Evolutionary conservation across 306 rosid species (phyloP), one percentile per base, ranked within the genome.

Genomic region (Citrullus colocynthis): DNA sequence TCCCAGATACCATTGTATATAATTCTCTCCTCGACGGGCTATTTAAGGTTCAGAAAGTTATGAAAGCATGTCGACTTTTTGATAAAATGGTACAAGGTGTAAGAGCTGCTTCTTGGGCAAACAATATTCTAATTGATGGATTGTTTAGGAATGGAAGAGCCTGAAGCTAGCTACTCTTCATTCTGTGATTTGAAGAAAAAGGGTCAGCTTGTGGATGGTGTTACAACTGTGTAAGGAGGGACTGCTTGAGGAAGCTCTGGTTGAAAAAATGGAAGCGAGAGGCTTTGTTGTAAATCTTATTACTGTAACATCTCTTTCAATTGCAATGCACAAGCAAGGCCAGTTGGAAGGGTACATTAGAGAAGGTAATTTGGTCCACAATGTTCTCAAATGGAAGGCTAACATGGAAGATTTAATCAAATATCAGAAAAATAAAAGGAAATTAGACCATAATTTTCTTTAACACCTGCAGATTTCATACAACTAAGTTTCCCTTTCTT

Each of bases 251-350:
- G 93, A 87, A 85, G 96, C 96, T 3, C 80, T 92, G 90, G 91
- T 90, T 76, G 97, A 92, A 78, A 97, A 94, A 85, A 94, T 94
- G 97, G 98, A 94, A 90, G 82, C 74, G 78, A 81, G 96, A 76
- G 95, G 96, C 48, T 92, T 95, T 79, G 77, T 56, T 77, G 93
- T 95, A 78, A 96, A 95, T 76, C 86, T 95, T 52, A 85, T 95
- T 58, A 92, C 96, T 13, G 80, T 92, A 59, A 88, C 96, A 0
- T 88, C 97, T 0, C 91, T 90, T 45, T 78, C 92, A 85, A 86
- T 90, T 67, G 86, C 81, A 82, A 78, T 95, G 80, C 89, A 95
- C 77, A 89, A 77, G 77, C 88, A 89, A 12, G 88, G 89, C 70
- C 89, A 78, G 74, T 89, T 93, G 97, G 95, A 90, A 41, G 88